Percentiles rank a stretch among this genome's conserved stretches.
Conservation (phyloP, 2,329 filamentous ascomycete genomes). For the Fusarium staphyleae region DNA sequence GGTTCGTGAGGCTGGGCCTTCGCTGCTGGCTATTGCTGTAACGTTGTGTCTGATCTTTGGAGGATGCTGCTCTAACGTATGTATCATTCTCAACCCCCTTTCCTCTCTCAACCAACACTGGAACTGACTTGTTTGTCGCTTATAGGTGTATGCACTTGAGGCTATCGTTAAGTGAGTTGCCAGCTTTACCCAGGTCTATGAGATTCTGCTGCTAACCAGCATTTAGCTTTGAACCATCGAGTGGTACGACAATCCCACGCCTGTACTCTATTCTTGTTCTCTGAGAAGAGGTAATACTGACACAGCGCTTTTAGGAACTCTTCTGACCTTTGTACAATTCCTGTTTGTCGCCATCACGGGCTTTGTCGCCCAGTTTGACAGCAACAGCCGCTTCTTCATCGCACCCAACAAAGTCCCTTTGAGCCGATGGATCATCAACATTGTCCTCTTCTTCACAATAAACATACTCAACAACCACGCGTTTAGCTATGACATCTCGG, state of each 20-base stretch:
- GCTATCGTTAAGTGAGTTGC: conserved; percentile 84
- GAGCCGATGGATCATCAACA: conserved; percentile 85
- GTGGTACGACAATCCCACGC: conserved; percentile 61
- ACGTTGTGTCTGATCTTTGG: conserved; percentile 92
- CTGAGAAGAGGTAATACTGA: conserved; percentile 21
- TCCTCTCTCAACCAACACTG: conserved; percentile 1
- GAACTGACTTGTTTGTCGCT: conserved; percentile 33
- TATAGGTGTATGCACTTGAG: conserved; percentile 92
- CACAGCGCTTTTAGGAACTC: conserved; percentile 64
- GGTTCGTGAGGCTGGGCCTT: conserved; percentile 38
- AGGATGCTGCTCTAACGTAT: conserved; percentile 91
- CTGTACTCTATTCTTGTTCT: background rate
- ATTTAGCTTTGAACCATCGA: conserved; percentile 78
- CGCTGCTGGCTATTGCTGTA: conserved; percentile 62
- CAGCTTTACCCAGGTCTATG: background rate
- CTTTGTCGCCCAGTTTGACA: conserved; percentile 77
- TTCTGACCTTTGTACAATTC: conserved; percentile 90
- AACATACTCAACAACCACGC: conserved; percentile 98
- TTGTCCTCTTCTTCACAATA: conserved; percentile 88
- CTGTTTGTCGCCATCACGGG: conserved; percentile 81
- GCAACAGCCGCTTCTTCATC: conserved; percentile 73
- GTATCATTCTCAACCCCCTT: conserved; percentile 38
- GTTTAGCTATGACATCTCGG: conserved; percentile 95
- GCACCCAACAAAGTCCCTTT: conserved; percentile 82
- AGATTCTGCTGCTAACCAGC: conserved; percentile 19